A percentile compares a stretch with the other conserved stretches of the same genome.
These are phyloP conservation scores for Lactifluus hygrophoroides DNA, from an alignment of 768 basidiomycete genomes.

Conservation along the genomic window DNA sequence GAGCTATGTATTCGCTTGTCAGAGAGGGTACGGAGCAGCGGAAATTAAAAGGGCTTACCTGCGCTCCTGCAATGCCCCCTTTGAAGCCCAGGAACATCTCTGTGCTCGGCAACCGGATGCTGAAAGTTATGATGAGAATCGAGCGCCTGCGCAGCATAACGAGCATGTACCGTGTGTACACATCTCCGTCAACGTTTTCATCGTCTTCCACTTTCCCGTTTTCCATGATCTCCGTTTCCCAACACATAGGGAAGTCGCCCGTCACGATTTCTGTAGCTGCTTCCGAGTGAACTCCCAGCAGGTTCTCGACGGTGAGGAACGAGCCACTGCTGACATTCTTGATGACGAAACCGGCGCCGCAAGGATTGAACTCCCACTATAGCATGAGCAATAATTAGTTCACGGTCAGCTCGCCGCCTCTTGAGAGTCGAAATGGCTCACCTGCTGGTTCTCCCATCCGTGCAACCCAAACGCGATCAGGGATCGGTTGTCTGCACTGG, in stretches of 20 bases:
- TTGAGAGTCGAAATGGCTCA: neutral
- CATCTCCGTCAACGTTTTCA: slow-evolving; percentile 11
- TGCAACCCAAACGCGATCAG: slow-evolving; percentile 17
- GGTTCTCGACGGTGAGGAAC: slow-evolving; percentile 10
- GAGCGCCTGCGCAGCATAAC: neutral
- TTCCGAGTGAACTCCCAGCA: neutral
- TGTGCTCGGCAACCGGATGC: slow-evolving; percentile 18
- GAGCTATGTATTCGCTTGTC: slow-evolving; percentile 1
- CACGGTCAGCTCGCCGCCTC: neutral
- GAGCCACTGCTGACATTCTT: slow-evolving; percentile 4
- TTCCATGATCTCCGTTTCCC: slow-evolving; percentile 20
- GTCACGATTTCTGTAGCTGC: slow-evolving; percentile 1
- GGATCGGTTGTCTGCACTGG: slow-evolving; percentile 15
- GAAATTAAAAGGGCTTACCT: slow-evolving; percentile 1
- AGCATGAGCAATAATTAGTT: neutral
- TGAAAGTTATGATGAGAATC: neutral
- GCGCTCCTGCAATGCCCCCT: slow-evolving; percentile 13
- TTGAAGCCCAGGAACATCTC: slow-evolving; percentile 15
- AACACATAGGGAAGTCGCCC: slow-evolving; percentile 18
- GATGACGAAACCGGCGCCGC: slow-evolving; percentile 12
- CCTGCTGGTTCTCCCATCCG: slow-evolving; percentile 21
- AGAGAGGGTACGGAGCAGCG: neutral
- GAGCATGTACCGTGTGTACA: slow-evolving; percentile 13
- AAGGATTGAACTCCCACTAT: slow-evolving; percentile 14
- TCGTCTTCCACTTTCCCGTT: slow-evolving; percentile 8